phyloP scores from a whole-genome alignment of 2,329 filamentous ascomycete genomes.

The Pestalotiopsis sp. region DNA sequence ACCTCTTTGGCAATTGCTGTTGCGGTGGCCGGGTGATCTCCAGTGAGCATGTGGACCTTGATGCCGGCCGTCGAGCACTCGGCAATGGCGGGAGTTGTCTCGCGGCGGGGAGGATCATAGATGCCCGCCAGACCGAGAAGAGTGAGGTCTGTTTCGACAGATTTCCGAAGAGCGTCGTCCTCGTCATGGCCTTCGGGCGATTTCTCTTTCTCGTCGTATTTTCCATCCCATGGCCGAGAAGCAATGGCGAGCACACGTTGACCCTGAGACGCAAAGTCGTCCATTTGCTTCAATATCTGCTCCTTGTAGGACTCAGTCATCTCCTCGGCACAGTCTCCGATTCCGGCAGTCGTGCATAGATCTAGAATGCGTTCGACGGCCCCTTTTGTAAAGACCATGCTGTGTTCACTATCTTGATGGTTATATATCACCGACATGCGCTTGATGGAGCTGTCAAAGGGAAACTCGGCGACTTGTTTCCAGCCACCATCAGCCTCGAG shows the following conservation, averaged over 20 bases:
- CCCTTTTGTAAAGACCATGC: conserved; percentile 61
- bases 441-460: conserved; percentile 79
- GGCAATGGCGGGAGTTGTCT: conserved; percentile 71
- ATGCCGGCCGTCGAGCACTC: conserved; percentile 74
- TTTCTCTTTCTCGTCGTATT: conserved; percentile 34
- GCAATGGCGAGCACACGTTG: conserved; percentile 73
- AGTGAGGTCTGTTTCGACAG: conserved; percentile 66
- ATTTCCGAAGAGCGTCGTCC: conserved; percentile 52
- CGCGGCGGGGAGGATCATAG: conserved; percentile 81
- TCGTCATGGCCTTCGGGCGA: conserved; percentile 25
- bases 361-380: conserved; percentile 62
- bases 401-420: conserved; percentile 42
- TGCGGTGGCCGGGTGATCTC: conserved; percentile 78
- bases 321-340: conserved; percentile 36
- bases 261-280: conserved; percentile 62
- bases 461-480: conserved; percentile 68
- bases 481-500: conserved; percentile 52
- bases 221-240: conserved; percentile 59
- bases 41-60: conserved; percentile 81
- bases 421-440: conserved; percentile 77
- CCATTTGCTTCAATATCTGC: conserved; percentile 53
- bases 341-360: conserved; percentile 50
- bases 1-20: conserved; percentile 77
- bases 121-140: conserved; percentile 84
- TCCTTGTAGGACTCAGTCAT: conserved; percentile 54